phyloP scores from a whole-genome alignment of 1,284 basidiomycete species.

The Trichosporon sp. region DNA sequence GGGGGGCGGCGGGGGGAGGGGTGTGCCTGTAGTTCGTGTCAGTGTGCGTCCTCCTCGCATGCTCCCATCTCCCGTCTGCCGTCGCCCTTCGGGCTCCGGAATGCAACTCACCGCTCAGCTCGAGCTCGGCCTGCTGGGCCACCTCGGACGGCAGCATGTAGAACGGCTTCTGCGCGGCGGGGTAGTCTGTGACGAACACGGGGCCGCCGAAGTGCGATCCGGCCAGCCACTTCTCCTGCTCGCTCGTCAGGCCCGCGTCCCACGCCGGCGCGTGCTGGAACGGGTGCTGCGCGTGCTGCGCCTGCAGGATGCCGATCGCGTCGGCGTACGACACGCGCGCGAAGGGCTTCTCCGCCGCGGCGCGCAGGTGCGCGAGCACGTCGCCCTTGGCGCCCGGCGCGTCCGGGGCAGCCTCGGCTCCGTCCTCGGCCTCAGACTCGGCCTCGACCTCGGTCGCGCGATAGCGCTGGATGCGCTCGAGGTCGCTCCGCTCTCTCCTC shows the following conservation, averaged over 20 bases:
- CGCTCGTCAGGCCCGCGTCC: conserved; percentile 71
- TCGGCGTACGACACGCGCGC: conserved; percentile 73
- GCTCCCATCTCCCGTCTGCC: too few species aligned
- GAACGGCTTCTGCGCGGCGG: conserved; percentile 77
- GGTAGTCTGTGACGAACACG: conserved; percentile 89
- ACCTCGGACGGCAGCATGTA: conserved; percentile 68
- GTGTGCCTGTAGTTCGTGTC: neutral
- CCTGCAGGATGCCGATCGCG: conserved; percentile 62
- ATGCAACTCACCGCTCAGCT: neutral
- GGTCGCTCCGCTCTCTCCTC: conserved; percentile 27
- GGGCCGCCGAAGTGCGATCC: conserved; percentile 60
- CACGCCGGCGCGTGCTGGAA: conserved; percentile 63
- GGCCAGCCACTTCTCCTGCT: conserved; percentile 89
- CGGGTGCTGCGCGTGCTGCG: conserved; percentile 39
- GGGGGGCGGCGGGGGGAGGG: neutral
- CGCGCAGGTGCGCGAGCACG: conserved; percentile 24
- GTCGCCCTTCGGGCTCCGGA: too few species aligned
- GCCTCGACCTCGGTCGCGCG: neutral
- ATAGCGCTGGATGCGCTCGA: conserved; percentile 12
- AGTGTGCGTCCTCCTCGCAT: too few species aligned
- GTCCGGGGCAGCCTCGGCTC: neutral
- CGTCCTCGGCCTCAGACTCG: neutral
- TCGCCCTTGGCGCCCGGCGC: neutral
- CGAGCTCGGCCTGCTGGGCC: neutral
- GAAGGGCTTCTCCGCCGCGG: conserved; percentile 32